Conservation (phyloP, 148 eudicot species). For the Beta vulgaris region DNA sequence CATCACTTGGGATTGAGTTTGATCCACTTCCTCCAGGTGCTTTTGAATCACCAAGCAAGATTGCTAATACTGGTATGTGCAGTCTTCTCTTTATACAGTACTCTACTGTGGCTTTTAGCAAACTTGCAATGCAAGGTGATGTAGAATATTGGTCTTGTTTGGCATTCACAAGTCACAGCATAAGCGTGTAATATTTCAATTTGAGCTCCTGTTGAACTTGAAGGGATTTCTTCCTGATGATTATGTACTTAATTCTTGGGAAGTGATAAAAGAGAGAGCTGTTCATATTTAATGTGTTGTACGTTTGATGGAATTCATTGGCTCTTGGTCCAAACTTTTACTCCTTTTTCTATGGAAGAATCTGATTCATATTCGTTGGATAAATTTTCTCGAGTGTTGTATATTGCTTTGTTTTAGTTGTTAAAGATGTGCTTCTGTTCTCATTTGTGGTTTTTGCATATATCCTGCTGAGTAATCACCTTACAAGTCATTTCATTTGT, state of each 20-base stretch:
- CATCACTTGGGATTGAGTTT: constrained; percentile 80
- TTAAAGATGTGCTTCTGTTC: background rate
- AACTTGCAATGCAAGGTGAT: background rate
- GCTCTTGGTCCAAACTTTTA: background rate
- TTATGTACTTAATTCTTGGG: background rate
- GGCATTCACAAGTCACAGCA: background rate
- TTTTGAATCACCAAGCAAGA: constrained; percentile 61
- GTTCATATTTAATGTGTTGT: background rate
- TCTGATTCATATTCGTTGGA: background rate
- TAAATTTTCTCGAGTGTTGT: background rate
- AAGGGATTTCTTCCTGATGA: background rate
- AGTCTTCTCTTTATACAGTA: background rate
- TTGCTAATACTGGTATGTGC: constrained; percentile 44
- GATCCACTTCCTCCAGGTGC: constrained; percentile 94
- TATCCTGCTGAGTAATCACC: background rate
- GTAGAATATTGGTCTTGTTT: background rate
- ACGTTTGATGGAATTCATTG: background rate
- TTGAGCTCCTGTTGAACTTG: background rate
- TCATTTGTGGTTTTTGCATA: constrained; percentile 11
- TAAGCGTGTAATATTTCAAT: background rate
- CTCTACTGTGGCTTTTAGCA: background rate
- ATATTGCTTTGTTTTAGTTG: background rate
- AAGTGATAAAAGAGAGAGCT: background rate
- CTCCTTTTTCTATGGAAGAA: background rate
- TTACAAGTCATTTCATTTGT: constrained; percentile 9